Conservation (phyloP, 129 eudicot genomes). For the Tagetes erecta region DNA sequence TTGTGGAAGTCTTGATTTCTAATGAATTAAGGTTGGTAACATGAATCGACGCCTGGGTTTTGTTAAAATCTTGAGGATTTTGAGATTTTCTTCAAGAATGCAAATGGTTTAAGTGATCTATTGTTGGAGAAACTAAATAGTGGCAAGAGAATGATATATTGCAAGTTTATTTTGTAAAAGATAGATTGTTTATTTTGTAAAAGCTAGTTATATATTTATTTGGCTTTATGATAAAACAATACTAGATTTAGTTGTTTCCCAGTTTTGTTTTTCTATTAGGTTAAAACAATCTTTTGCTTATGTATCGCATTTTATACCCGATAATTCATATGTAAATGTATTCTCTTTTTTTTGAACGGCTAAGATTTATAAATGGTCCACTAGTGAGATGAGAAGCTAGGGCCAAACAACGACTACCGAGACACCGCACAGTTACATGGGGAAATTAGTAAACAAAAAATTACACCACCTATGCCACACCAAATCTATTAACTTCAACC, state of each 20-base stretch:
- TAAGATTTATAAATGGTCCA: too few relatives aligned
- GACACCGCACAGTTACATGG: too few relatives aligned
- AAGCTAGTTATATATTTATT: neutral
- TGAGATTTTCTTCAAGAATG: neutral
- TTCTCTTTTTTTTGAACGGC: too few relatives aligned
- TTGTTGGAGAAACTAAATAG: neutral
- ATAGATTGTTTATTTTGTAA: slow-evolving; percentile 6
- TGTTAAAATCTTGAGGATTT: neutral
- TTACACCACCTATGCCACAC: too few relatives aligned
- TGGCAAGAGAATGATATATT: neutral
- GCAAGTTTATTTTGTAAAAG: neutral
- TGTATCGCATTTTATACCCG: neutral
- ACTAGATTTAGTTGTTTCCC: neutral
- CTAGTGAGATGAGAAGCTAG: too few relatives aligned
- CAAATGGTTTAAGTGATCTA: neutral
- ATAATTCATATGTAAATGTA: too few relatives aligned
- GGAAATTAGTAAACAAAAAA: too few relatives aligned
- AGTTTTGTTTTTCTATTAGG: neutral
- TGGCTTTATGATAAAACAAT: neutral
- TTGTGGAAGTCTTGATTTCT: slow-evolving; percentile 76
- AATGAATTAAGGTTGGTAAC: neutral
- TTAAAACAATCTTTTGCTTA: neutral
- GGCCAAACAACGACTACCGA: too few relatives aligned
- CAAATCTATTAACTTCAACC: too few relatives aligned
- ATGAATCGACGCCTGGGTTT: neutral